These are phyloP conservation scores for Basidiobolus meristosporus DNA, from an alignment of 371 early-diverging fungal genomes.

Conservation along the genomic window DNA sequence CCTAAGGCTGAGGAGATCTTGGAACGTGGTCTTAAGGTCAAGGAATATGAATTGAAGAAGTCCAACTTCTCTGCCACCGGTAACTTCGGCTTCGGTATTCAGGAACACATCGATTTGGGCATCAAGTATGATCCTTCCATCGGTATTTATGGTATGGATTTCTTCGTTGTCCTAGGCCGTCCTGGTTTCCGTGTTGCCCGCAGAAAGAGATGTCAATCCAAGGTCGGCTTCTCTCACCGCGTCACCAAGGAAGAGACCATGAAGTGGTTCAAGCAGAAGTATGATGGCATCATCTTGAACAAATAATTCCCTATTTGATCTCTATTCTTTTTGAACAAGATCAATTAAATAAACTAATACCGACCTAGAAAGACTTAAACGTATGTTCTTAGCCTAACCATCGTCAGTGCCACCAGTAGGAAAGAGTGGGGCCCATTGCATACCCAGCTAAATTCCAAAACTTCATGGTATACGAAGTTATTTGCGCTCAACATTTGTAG, in stretches of 20 bases:
- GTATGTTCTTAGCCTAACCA: no score
- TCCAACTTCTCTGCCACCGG: slow-evolving; percentile 96
- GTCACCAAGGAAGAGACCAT: slow-evolving; percentile 78
- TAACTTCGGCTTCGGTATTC: slow-evolving; percentile 99
- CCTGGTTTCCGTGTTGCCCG: slow-evolving; percentile 94
- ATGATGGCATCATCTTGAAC: slow-evolving; percentile 75
- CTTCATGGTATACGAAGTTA: no score
- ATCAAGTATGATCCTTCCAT: slow-evolving; percentile 99
- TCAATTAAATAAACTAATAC: no score
- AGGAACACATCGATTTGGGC: slow-evolving; percentile 99
- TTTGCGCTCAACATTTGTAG: no score
- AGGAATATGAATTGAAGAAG: slow-evolving; percentile 96
- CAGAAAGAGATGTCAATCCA: slow-evolving; percentile 78
- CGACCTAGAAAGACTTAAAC: no score
- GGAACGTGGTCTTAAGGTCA: slow-evolving; percentile 98
- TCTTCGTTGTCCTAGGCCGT: slow-evolving; percentile 90
- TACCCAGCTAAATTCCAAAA: no score
- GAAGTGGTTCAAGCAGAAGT: slow-evolving; percentile 76
- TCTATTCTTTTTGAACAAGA: no score
- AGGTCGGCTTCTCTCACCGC: slow-evolving; percentile 86
- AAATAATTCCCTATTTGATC: slow-evolving; percentile 39
- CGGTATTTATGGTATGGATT: slow-evolving; percentile 82
- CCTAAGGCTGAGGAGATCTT: slow-evolving; percentile 79
- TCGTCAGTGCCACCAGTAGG: no score
- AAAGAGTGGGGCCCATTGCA: no score